A percentile compares a stretch with the other conserved stretches of the same genome.
These are phyloP conservation scores for Tuber borchii DNA, from an alignment of 495 filamentous ascomycete species.

Conservation along the genomic window DNA sequence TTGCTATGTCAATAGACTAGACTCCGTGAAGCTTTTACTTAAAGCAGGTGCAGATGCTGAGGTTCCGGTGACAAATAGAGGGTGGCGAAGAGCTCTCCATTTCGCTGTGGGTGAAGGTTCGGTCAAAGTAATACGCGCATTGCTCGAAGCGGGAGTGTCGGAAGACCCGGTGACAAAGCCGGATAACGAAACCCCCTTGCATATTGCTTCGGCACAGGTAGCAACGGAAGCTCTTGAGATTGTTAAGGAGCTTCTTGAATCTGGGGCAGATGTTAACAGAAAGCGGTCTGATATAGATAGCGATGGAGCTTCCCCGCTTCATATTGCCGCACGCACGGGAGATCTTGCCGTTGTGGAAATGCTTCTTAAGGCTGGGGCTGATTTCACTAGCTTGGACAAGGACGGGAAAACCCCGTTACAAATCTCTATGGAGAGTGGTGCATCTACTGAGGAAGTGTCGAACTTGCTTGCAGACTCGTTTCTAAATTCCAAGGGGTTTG, in stretches of 20 bases:
- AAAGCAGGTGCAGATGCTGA: not conserved
- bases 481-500: not conserved
- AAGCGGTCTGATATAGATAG: not conserved
- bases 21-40: conserved; percentile 1
- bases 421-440: not conserved
- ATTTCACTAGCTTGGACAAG: not conserved
- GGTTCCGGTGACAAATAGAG: not conserved
- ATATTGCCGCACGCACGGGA: conserved; percentile 2
- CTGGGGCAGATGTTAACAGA: not conserved
- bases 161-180: conserved; percentile 3
- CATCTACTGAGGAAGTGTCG: not conserved
- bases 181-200: not conserved
- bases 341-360: not conserved
- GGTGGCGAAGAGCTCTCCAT: conserved; percentile 4
- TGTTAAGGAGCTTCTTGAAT: not conserved
- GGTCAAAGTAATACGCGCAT: not conserved
- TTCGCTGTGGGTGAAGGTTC: conserved; percentile 1
- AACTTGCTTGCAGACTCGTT: not conserved
- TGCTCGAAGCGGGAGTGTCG: not conserved
- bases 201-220: conserved; percentile 2
- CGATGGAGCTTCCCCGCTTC: not conserved
- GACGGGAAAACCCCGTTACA: not conserved
- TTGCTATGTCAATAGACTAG: not conserved
- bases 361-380: not conserved
- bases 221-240: conserved; percentile 1